Evolutionary conservation across 2,329 filamentous ascomycete species (phyloP).

Genomic region (Chalaropsis thielavioides): DNA sequence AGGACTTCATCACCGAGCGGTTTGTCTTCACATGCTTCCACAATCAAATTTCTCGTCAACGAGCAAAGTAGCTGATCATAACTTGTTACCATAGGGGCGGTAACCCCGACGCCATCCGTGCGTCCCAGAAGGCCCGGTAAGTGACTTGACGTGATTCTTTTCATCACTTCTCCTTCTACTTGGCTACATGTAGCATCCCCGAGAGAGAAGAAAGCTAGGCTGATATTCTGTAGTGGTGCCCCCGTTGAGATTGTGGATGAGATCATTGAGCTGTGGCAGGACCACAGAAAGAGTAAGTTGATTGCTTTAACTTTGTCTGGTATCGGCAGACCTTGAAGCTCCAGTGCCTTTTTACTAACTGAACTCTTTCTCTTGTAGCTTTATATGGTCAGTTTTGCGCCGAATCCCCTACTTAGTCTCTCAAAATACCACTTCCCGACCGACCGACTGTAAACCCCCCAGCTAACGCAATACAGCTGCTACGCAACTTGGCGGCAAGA

Average conservation of each 20-base stretch:
- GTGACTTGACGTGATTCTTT: not conserved
- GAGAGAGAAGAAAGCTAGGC: not conserved
- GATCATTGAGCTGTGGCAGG: conserved; percentile 74
- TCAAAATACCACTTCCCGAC: not conserved
- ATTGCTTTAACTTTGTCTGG: not conserved
- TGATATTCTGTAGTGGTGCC: conserved; percentile 29
- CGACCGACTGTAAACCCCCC: not conserved
- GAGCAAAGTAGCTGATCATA: not conserved
- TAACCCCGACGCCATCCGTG: conserved; percentile 78
- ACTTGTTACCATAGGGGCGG: conserved; percentile 47
- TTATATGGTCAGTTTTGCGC: conserved; percentile 15
- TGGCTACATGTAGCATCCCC: not conserved
- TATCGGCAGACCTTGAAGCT: not conserved
- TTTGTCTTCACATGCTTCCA: conserved; percentile 9
- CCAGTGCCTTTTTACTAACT: conserved; percentile 4
- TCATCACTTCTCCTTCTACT: not conserved
- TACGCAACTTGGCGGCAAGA: conserved; percentile 66
- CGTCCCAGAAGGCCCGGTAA: conserved; percentile 72
- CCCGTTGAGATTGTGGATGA: conserved; percentile 77
- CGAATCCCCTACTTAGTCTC: not conserved
- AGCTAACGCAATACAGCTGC: conserved; percentile 29
- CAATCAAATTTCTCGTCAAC: not conserved
- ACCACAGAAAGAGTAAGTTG: conserved; percentile 56
- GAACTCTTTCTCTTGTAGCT: not conserved
- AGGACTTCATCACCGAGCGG: conserved; percentile 64